These are phyloP conservation scores for Candida nanaspora DNA, from an alignment of 805 yeast genomes.

Conservation along the genomic window DNA sequence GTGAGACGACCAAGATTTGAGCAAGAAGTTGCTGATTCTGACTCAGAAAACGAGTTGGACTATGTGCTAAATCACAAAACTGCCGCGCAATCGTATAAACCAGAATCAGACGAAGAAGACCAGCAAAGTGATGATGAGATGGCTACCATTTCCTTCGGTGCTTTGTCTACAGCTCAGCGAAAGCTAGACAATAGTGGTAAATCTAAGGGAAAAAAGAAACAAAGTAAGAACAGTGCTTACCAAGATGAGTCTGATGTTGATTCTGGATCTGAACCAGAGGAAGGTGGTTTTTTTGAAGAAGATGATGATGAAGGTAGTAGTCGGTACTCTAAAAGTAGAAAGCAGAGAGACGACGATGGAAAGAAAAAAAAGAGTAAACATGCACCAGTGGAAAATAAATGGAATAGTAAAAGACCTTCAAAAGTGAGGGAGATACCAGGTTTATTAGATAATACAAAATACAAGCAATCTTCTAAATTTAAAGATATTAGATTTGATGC, in stretches of 20 bases:
- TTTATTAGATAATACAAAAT: constrained; percentile 28
- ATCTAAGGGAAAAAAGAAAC: constrained; percentile 10
- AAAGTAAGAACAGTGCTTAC: constrained; percentile 5
- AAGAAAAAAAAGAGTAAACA: constrained; percentile 53
- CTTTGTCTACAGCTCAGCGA: constrained; percentile 53
- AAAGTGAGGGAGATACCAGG: constrained; percentile 73
- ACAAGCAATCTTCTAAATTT: constrained; percentile 37
- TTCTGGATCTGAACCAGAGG: constrained; percentile 13
- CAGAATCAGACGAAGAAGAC: constrained; percentile 20
- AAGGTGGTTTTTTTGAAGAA: constrained; percentile 34
- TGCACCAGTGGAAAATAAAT: constrained; percentile 67
- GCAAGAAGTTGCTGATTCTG: constrained; percentile 5
- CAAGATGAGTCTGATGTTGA: constrained; percentile 18
- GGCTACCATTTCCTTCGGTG: constrained; percentile 54
- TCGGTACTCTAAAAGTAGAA: constrained; percentile 8
- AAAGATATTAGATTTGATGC: constrained; percentile 88
- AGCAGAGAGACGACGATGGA: background rate
- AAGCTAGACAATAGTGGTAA: constrained; percentile 25
- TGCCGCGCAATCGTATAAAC: background rate
- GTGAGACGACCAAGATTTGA: constrained; percentile 16
- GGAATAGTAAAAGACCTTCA: constrained; percentile 45
- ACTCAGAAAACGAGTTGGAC: constrained; percentile 3
- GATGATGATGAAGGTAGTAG: constrained; percentile 14
- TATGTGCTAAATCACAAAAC: constrained; percentile 1
- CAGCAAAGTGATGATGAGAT: constrained; percentile 28